Conservation (phyloP, 2,329 filamentous ascomycete genomes). For the Verticillium nonalfalfae region DNA sequence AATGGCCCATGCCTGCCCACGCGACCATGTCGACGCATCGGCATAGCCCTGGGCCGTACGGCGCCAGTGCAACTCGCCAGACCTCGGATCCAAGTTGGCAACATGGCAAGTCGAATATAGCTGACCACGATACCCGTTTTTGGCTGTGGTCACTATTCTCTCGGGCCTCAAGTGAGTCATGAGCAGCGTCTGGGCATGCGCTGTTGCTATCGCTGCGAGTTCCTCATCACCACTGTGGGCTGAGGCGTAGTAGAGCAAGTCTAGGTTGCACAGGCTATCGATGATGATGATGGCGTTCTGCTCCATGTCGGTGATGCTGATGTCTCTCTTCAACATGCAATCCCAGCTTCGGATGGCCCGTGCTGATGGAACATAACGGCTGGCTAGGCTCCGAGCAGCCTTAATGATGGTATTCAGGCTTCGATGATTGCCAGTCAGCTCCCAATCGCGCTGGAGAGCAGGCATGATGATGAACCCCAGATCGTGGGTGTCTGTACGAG, state of each 20-base stretch:
- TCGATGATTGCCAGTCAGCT: constrained; percentile 31
- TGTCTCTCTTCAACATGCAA: constrained; percentile 20
- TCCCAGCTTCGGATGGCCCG: constrained; percentile 45
- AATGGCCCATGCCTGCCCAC: constrained; percentile 43
- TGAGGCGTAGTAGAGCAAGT: constrained; percentile 29
- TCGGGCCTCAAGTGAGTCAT: constrained; percentile 30
- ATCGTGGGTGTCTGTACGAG: constrained; percentile 44
- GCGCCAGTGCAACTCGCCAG: constrained; percentile 27
- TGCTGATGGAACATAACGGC: constrained; percentile 30
- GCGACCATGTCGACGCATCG: constrained; percentile 38
- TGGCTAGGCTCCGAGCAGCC: constrained; percentile 37
- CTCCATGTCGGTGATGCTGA: constrained; percentile 18
- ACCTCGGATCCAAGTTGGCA: constrained; percentile 35
- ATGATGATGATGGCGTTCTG: constrained; percentile 31
- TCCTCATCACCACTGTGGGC: constrained; percentile 16
- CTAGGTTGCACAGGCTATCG: constrained; percentile 33
- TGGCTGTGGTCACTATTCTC: not conserved
- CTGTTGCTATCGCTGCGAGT: constrained; percentile 26
- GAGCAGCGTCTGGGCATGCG: constrained; percentile 30
- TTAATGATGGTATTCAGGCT: constrained; percentile 32
- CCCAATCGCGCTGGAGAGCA: constrained; percentile 38
- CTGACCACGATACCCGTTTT: constrained; percentile 14
- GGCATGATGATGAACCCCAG: constrained; percentile 47
- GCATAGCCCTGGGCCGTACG: constrained; percentile 39
- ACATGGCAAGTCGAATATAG: constrained; percentile 32